These are phyloP conservation scores for Cystofilobasidium capitatum DNA, from an alignment of 768 basidiomycete genomes.

Conservation along the genomic window DNA sequence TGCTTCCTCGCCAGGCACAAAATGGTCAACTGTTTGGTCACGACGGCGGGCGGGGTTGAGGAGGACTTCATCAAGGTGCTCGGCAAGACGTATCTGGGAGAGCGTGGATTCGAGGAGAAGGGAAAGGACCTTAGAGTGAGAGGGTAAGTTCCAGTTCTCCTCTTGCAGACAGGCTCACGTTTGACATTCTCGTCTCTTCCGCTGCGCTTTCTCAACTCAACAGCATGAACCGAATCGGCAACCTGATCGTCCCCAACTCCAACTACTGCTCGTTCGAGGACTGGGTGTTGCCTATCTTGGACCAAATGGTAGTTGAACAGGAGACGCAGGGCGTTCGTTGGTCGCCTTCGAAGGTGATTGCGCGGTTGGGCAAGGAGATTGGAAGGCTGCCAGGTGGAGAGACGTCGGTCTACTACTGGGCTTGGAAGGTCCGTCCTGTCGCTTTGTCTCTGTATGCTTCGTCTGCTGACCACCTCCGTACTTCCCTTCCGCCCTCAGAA, in stretches of 20 bases:
- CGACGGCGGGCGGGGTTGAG: conserved; percentile 95
- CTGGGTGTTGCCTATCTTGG: conserved; percentile 92
- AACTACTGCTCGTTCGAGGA: conserved; percentile 99
- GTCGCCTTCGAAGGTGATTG: conserved; percentile 91
- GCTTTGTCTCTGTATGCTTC: neutral
- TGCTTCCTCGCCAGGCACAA: conserved; percentile 85
- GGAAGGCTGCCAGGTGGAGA: conserved; percentile 62
- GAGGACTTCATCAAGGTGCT: conserved; percentile 99
- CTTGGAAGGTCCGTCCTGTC: conserved; percentile 75
- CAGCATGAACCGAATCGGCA: conserved; percentile 89
- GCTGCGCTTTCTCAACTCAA: neutral
- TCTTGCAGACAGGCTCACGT: neutral
- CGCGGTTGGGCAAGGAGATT: conserved; percentile 90
- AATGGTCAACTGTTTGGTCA: conserved; percentile 80
- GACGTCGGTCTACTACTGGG: conserved; percentile 92
- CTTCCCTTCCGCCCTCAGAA: conserved; percentile 51
- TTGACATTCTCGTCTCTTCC: neutral
- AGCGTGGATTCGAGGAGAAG: conserved; percentile 68
- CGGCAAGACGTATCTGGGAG: conserved; percentile 88
- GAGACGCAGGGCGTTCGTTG: conserved; percentile 50
- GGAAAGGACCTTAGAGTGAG: conserved; percentile 74
- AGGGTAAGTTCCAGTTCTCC: conserved; percentile 44
- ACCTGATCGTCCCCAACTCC: conserved; percentile 90
- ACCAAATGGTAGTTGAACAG: conserved; percentile 83
- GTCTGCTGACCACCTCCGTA: neutral